A percentile compares a stretch with the other conserved stretches of the same genome.
These are phyloP conservation scores for Verbascum thapsus DNA, from an alignment of 257 asterid genomes.

Conservation along the genomic window DNA sequence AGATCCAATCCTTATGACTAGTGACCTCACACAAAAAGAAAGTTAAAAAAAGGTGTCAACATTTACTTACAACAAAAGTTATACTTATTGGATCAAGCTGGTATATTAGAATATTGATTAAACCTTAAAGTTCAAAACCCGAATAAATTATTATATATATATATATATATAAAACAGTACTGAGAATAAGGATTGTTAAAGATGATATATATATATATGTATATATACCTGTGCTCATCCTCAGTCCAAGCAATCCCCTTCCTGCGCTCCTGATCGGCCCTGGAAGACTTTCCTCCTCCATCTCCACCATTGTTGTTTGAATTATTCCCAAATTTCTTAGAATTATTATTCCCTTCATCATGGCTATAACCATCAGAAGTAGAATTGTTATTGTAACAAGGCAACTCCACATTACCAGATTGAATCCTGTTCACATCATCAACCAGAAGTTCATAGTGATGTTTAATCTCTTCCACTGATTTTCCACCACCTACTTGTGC, in stretches of 20 bases:
- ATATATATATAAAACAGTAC: too few species aligned
- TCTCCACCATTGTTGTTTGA: conserved; percentile 45
- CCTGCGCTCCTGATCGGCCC: conserved; percentile 82
- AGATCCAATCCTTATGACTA: conserved; percentile 11
- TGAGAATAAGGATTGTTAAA: too few species aligned
- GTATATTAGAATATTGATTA: too few species aligned
- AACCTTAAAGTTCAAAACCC: too few species aligned
- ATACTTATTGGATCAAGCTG: too few species aligned
- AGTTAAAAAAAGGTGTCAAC: too few species aligned
- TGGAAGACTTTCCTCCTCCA: conserved; percentile 63
- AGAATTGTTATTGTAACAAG: conserved; percentile 48
- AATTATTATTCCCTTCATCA: conserved; percentile 44
- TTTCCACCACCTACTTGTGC: conserved; percentile 67
- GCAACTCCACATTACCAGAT: conserved; percentile 67
- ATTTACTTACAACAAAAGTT: too few species aligned
- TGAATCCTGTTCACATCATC: conserved; percentile 78
- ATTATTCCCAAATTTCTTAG: too few species aligned
- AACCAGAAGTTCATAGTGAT: conserved; percentile 72
- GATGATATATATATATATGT: too few species aligned
- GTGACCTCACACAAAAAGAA: too few species aligned
- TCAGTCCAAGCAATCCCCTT: conserved; percentile 98
- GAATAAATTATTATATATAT: too few species aligned
- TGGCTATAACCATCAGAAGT: conserved; percentile 49
- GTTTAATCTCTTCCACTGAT: conserved; percentile 65
- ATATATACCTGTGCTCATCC: conserved; percentile 98